phyloP scores from a whole-genome alignment of 108 stramenopile genomes.

The Pelagomonas calceolata region DNA sequence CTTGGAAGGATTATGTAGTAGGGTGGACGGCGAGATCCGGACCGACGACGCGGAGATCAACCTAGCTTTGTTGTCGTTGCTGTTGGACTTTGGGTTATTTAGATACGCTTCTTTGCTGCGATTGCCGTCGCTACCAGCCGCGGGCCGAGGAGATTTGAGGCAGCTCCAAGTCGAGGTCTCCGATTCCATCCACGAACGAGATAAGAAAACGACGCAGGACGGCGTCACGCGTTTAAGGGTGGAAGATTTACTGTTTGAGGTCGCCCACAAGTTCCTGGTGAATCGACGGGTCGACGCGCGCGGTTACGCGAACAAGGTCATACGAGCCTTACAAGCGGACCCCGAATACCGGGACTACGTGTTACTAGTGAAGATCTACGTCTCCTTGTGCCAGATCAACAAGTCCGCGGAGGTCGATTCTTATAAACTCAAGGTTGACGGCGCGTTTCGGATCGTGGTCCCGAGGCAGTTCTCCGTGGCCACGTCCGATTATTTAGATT shows the following conservation, averaged over 20 bases:
- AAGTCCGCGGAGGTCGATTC: slow-evolving; percentile 51
- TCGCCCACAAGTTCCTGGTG: slow-evolving; percentile 43
- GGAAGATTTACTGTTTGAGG: slow-evolving; percentile 37
- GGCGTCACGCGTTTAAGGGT: slow-evolving; percentile 38
- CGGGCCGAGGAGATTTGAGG: slow-evolving; percentile 35
- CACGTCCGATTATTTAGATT: slow-evolving; percentile 38
- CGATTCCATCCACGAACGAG: slow-evolving; percentile 41
- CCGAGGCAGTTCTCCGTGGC: slow-evolving; percentile 39
- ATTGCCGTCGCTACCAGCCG: slow-evolving; percentile 38
- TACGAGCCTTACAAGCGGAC: slow-evolving; percentile 38
- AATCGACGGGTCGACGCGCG: slow-evolving; percentile 39
- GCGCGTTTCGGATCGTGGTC: slow-evolving; percentile 36
- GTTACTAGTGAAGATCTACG: slow-evolving; percentile 43
- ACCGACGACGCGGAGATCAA: slow-evolving; percentile 42
- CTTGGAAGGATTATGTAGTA: slow-evolving; percentile 23
- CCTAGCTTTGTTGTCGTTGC: slow-evolving; percentile 33
- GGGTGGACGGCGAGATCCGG: slow-evolving; percentile 24
- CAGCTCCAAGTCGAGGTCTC: slow-evolving; percentile 44
- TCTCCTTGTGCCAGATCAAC: slow-evolving; percentile 45
- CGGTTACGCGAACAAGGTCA: slow-evolving; percentile 32
- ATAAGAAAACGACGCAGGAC: slow-evolving; percentile 30
- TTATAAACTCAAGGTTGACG: slow-evolving; percentile 36
- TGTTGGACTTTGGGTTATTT: slow-evolving; percentile 43
- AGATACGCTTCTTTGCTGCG: slow-evolving; percentile 35
- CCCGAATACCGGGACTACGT: slow-evolving; percentile 42